These are phyloP conservation scores for Cercis canadensis DNA, from an alignment of 306 rosid genomes.

Conservation along the genomic window DNA sequence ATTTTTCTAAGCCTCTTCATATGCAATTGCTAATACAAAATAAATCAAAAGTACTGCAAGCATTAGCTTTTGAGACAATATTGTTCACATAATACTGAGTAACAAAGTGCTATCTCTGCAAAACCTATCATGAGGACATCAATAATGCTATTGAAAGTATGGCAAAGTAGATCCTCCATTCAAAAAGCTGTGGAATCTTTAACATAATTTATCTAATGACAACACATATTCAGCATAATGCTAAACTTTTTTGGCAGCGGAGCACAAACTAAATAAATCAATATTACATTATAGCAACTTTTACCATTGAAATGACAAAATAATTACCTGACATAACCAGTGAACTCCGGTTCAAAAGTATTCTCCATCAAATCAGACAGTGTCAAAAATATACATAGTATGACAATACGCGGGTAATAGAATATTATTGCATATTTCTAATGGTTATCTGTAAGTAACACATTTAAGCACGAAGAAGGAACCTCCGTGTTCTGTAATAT, in stretches of 20 bases:
- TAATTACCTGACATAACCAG: neutral
- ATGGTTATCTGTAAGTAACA: neutral
- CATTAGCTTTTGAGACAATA: neutral
- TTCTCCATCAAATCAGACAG: neutral
- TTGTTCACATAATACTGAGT: neutral
- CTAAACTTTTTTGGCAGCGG: neutral
- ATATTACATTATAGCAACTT: neutral
- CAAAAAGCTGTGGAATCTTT: neutral
- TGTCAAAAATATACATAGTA: conserved; percentile 5
- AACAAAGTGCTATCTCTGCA: neutral
- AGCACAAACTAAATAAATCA: neutral
- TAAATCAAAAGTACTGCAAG: neutral
- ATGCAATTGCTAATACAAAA: neutral
- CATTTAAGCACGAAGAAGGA: neutral
- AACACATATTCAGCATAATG: neutral
- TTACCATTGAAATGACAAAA: neutral
- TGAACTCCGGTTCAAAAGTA: neutral
- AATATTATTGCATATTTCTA: neutral
- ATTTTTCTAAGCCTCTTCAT: neutral
- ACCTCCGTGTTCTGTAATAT: neutral
- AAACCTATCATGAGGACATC: neutral
- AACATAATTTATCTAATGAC: neutral
- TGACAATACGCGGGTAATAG: neutral
- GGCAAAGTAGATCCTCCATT: neutral
- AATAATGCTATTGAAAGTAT: neutral